Base-by-base conservation (phyloP, 495 filamentous ascomycete species). In the Talaromyces ruber region DNA sequence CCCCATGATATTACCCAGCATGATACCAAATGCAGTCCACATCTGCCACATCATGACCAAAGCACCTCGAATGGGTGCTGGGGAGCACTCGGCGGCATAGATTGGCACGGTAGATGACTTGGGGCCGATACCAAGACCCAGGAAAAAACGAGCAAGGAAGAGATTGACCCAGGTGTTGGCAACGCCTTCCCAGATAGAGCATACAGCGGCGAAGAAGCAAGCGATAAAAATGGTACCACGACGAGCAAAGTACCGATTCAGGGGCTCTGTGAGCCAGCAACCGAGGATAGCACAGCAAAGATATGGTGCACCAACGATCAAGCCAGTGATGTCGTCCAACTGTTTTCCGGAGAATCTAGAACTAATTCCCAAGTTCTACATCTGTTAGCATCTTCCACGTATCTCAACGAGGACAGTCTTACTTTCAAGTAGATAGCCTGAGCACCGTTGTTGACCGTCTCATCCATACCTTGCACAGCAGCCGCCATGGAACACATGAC, bases 391-490 rank as follows among this genome's bases (percentile, higher is more conserved):
- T 21, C 63, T 66, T 62, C 56, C 24, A 62, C 45, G n/a, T 56
- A 61, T 52, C 64, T 65, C 3, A 52, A 62, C 58, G 66, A 37
- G 54, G 52, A 47, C 8, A 34, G 26, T 55, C 32, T 54, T 63
- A 75, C 72, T 9, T 67, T 70, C 26, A 80, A 74, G 65, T 88
- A 91, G 66, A 88, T 87, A 2, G 84, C 75, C 63, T 91, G 87
- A 3, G 88, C 89, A 51, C 88, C 90, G 64, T 91, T 92, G 66
- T 90, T 87, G 62, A 89, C 88, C 0, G 89, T 91, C 69, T 93
- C 88, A 64, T 91, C 86, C 86, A 84, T 84, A 6, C 82, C 83
- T 67, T 88, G 84, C 4, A 83, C 80, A 34, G 79, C 82, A 7
- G 84, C 83, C 12, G 74, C 78, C 1, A 81, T 62, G 1, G 77